Evolutionary conservation across 345 rosid genomes (phyloP).

Genomic region (Eucalyptus fibrosa): DNA sequence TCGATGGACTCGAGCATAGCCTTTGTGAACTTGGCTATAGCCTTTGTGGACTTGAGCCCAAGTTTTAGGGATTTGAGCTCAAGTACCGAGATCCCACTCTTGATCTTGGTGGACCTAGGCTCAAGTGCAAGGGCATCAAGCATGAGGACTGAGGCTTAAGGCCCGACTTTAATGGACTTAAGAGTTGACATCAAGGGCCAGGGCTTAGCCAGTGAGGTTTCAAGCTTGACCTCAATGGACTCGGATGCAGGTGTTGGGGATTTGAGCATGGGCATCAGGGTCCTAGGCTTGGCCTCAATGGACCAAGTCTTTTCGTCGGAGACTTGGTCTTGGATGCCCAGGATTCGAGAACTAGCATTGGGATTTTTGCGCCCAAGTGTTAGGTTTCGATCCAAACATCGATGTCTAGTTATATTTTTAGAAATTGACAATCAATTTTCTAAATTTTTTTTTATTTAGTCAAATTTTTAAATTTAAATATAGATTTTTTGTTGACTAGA

Average conservation of each 20-base stretch:
- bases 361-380: neutral
- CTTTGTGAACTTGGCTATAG: neutral
- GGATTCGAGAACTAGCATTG: neutral
- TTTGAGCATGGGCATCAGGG: neutral
- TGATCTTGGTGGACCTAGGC: neutral
- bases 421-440: neutral
- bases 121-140: neutral
- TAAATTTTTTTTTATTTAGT: fast-evolving
- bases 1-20: neutral
- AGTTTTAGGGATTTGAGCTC: neutral
- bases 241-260: fast-evolving
- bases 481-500: neutral
- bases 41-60: too few relatives aligned
- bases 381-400: fast-evolving
- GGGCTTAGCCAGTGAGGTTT: neutral
- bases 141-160: neutral
- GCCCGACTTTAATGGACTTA: neutral
- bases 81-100: neutral
- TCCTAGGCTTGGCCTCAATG: too few relatives aligned
- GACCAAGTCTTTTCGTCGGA: neutral
- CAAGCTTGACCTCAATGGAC: neutral
- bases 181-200: neutral
- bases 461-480: too few relatives aligned
- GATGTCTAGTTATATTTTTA: neutral
- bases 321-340: neutral